Evolutionary conservation across 2,329 filamentous ascomycete species (phyloP).

Genomic region (Arachnopeziza araneosa): DNA sequence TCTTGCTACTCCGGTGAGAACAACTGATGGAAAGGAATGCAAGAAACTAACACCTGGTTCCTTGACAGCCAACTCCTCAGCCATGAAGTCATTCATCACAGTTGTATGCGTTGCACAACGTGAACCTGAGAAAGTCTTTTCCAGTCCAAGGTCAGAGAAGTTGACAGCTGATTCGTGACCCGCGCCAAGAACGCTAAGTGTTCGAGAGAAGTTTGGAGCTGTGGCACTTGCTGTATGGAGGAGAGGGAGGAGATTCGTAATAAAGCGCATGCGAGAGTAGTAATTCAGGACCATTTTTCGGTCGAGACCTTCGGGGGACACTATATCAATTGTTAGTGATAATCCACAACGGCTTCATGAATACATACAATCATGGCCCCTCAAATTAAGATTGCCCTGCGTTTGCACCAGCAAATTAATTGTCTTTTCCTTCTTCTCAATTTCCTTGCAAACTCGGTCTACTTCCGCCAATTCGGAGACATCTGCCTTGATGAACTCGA

Average conservation of each 20-base stretch:
- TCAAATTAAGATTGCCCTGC: constrained; percentile 38
- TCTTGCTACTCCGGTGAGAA: constrained; percentile 40
- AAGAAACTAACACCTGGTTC: constrained; percentile 43
- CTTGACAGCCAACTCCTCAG: constrained; percentile 41
- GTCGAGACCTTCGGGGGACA: constrained; percentile 25
- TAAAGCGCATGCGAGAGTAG: constrained; percentile 54
- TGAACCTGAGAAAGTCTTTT: constrained; percentile 16
- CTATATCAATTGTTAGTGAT: constrained; percentile 6
- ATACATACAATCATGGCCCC: constrained; percentile 20
- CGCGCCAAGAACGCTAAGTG: constrained; percentile 49
- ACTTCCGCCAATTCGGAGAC: constrained; percentile 42
- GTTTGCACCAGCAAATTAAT: constrained; percentile 52
- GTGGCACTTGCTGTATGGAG: constrained; percentile 32
- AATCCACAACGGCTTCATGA: not conserved
- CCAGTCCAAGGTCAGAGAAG: constrained; percentile 36
- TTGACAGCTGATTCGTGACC: constrained; percentile 47
- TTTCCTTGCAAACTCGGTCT: constrained; percentile 44
- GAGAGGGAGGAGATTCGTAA: constrained; percentile 50
- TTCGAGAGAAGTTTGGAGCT: constrained; percentile 43
- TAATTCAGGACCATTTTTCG: constrained; percentile 33
- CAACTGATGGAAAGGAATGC: constrained; percentile 43
- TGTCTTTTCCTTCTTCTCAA: constrained; percentile 42
- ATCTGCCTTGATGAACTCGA: constrained; percentile 42
- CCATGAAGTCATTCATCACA: constrained; percentile 41
- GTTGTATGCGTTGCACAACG: constrained; percentile 22